Percentiles rank a stretch among this genome's conserved stretches.
Evolutionary conservation across 2,329 filamentous ascomycete genomes (phyloP).

Genomic region (Aspergillus candidus): DNA sequence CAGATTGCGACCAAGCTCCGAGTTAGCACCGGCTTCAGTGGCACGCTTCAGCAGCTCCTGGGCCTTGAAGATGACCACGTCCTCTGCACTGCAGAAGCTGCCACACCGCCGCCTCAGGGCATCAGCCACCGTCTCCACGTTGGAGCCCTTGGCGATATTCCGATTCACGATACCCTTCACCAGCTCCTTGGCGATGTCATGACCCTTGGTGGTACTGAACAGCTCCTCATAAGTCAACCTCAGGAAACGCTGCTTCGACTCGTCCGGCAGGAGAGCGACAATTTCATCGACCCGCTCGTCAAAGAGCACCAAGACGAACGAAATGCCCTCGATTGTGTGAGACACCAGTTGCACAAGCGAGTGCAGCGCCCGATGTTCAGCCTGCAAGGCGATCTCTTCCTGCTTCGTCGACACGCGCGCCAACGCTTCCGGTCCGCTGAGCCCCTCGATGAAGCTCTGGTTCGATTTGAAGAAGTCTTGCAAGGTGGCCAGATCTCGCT

Average conservation of each 20-base stretch:
- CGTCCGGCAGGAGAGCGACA: slow-evolving; percentile 65
- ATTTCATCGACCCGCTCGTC: slow-evolving; percentile 91
- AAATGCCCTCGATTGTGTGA: slow-evolving; percentile 92
- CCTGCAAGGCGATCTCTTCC: slow-evolving; percentile 86
- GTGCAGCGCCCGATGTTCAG: slow-evolving; percentile 87
- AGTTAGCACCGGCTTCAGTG: slow-evolving; percentile 67
- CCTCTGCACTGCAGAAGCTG: slow-evolving; percentile 94
- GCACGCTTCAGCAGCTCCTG: slow-evolving; percentile 91
- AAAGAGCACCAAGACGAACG: slow-evolving; percentile 89
- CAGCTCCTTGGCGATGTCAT: slow-evolving; percentile 84
- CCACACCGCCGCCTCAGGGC: slow-evolving; percentile 87
- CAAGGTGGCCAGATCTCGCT: slow-evolving; percentile 72
- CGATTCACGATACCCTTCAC: slow-evolving; percentile 98
- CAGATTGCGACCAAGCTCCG: slow-evolving; percentile 68
- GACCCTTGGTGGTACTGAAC: slow-evolving; percentile 72
- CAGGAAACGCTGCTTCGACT: slow-evolving; percentile 61
- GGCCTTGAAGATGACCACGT: slow-evolving; percentile 97
- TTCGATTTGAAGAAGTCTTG: slow-evolving; percentile 82
- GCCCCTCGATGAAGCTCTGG: slow-evolving; percentile 82
- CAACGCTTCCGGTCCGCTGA: slow-evolving; percentile 86
- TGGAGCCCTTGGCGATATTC: slow-evolving; percentile 93
- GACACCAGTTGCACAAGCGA: slow-evolving; percentile 79
- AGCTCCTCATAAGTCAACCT: slow-evolving; percentile 81
- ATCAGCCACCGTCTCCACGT: slow-evolving; percentile 95
- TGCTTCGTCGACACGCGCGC: slow-evolving; percentile 71